Evolutionary conservation across 129 eudicot genomes (phyloP), one percentile per base, ranked within the genome.

Genomic region (Artemisia tridentata): DNA sequence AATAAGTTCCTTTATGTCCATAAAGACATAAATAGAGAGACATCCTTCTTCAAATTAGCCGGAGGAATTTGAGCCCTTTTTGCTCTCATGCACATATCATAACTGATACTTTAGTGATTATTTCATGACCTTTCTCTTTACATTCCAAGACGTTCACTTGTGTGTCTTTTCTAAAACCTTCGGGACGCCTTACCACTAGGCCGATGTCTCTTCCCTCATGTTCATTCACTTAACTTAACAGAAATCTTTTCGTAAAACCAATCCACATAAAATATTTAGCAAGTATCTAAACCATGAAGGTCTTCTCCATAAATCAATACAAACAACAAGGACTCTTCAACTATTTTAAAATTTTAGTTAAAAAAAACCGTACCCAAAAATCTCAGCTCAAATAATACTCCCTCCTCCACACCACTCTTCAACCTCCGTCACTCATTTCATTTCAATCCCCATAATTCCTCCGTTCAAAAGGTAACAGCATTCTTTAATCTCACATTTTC

Each of bases 361-460:
- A 5, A 55, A 43, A 54, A 21, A 23, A 10, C 29, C 9, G 45
- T 31, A 57, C 59, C 64, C 31, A 27, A 38, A 61, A 69, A 61
- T 64, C 48, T 60, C 41, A 50, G 11, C 67, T 34, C 23, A 75
- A 76, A 69, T 46, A 47, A 31, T 50, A 63, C 78, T 59, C 62
- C 69, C 55, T 77, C 65, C 61, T 77, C 65, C 61, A 31, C 69
- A 48, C n/a, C 2, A 4, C 81, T 63, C 75, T 78, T 71, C 72
- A 78, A 78, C 81, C 77, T 78, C 81, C 77, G 71, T 78, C 81
- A 71, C 77, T 15, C 81, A 78, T 78, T 65, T 71, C 81, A 43
- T 58, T 38, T n/a, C 67, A 21, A 67, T 65, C 70, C 70, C 74
- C 65, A 71, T 43, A 41, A 29, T 23, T 29, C 58, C 62, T 29